Evolutionary conservation across 164 flowering plant genomes (phyloP).

Genomic region (Macadamia tetraphylla): DNA sequence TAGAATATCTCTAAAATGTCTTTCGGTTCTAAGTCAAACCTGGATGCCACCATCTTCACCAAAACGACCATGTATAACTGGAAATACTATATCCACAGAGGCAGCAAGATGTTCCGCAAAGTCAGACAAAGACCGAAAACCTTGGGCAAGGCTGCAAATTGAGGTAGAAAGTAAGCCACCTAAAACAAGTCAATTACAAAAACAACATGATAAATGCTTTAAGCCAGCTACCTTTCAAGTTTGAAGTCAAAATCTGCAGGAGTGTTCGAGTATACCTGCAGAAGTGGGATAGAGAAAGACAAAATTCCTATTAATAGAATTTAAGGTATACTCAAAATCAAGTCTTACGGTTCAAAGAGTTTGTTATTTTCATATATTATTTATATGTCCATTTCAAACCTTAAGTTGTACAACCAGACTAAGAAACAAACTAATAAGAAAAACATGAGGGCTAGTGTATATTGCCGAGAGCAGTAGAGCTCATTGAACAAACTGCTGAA

Average conservation of each 20-base stretch:
- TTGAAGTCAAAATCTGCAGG: slow-evolving; percentile 97
- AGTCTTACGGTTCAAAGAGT: background rate
- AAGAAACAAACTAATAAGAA: background rate
- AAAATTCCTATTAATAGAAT: background rate
- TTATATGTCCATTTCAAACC: background rate
- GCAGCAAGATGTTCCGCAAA: slow-evolving; percentile 72
- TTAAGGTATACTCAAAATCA: background rate
- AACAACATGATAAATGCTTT: background rate
- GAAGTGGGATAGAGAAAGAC: slow-evolving; percentile 6
- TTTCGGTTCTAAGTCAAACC: slow-evolving; percentile 27
- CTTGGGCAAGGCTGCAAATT: slow-evolving; percentile 73
- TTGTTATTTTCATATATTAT: background rate
- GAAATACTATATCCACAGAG: slow-evolving; percentile 84
- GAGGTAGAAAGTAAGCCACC: background rate
- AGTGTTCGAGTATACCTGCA: slow-evolving; percentile 86
- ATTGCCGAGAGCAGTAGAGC: too few relatives aligned
- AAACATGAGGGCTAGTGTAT: background rate
- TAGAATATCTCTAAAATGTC: background rate
- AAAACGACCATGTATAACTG: slow-evolving; percentile 84
- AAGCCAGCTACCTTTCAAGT: slow-evolving; percentile 61
- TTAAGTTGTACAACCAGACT: background rate
- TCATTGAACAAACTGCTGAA: too few relatives aligned
- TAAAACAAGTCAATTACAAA: background rate
- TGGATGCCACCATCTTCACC: slow-evolving; percentile 98
- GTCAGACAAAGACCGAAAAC: slow-evolving; percentile 61